phyloP scores from a whole-genome alignment of 1,139 yeast genomes.

The Candida pseudoviswanathii region DNA sequence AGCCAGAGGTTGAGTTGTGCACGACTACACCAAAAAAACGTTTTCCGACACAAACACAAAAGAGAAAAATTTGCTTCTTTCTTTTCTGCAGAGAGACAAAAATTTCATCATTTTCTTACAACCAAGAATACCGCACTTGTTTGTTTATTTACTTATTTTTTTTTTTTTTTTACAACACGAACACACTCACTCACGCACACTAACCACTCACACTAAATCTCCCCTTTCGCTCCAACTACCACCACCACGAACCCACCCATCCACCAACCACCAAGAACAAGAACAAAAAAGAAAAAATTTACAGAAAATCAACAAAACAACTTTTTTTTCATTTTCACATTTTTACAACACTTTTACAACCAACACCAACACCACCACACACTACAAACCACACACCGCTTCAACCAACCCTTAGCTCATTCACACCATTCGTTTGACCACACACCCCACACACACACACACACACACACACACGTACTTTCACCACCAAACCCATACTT shows the following conservation, averaged over 20 bases:
- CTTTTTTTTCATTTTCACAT: too few species aligned
- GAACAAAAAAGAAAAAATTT: too few species aligned
- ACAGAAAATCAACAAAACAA: too few species aligned
- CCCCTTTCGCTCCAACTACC: background rate
- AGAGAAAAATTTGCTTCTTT: background rate
- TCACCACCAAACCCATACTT: background rate
- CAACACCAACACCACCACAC: too few species aligned
- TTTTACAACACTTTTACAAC: too few species aligned
- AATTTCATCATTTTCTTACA: background rate
- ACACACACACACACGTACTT: background rate
- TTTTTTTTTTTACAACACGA: background rate
- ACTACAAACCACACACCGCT: too few species aligned
- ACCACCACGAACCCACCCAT: too few species aligned
- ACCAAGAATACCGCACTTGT: background rate
- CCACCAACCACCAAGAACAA: too few species aligned
- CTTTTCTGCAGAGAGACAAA: background rate
- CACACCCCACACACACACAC: background rate
- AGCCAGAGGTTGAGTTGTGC: background rate
- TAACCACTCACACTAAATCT: background rate
- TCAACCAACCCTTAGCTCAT: too few species aligned
- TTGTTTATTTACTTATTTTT: background rate
- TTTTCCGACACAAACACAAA: background rate
- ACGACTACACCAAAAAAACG: background rate
- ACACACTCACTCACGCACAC: background rate
- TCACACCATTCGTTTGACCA: too few species aligned